A percentile compares a stretch with the other conserved stretches of the same genome.
Conservation (phyloP, 1,284 basidiomycete species). For the Spongiforma sp. region DNA sequence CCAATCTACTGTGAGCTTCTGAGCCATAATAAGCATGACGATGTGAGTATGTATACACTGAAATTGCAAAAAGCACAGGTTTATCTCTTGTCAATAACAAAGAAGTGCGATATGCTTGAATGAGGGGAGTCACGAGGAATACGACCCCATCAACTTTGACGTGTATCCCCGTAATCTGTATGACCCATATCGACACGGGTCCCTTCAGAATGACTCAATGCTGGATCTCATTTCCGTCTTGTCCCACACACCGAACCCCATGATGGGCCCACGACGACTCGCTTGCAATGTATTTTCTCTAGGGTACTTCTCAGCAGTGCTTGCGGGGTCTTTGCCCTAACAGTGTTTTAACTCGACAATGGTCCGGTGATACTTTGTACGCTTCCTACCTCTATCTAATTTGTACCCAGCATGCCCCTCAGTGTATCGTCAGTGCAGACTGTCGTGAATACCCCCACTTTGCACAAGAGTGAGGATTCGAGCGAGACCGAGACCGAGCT, state of each 20-base stretch:
- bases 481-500: not conserved
- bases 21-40: too few relatives aligned
- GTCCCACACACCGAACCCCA: not conserved
- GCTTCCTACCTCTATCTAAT: not conserved
- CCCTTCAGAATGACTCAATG: not conserved
- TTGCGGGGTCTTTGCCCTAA: not conserved
- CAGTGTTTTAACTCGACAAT: not conserved
- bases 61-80: too few relatives aligned
- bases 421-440: slow-evolving; percentile 3
- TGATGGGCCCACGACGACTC: not conserved
- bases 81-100: too few relatives aligned
- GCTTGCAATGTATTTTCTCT: too few relatives aligned
- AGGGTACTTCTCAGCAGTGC: too few relatives aligned
- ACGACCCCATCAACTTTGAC: not conserved
- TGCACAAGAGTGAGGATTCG: slow-evolving; percentile 1
- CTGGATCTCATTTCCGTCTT: not conserved
- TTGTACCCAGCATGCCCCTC: slow-evolving; percentile 14
- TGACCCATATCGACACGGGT: too few relatives aligned
- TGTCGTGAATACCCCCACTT: not conserved
- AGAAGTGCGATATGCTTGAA: too few relatives aligned
- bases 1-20: too few relatives aligned
- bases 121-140: too few relatives aligned
- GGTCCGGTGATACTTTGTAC: not conserved
- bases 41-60: too few relatives aligned
- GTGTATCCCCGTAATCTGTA: not conserved